phyloP scores from a whole-genome alignment of 768 basidiomycete genomes.

The Thelephora ganbajun region DNA sequence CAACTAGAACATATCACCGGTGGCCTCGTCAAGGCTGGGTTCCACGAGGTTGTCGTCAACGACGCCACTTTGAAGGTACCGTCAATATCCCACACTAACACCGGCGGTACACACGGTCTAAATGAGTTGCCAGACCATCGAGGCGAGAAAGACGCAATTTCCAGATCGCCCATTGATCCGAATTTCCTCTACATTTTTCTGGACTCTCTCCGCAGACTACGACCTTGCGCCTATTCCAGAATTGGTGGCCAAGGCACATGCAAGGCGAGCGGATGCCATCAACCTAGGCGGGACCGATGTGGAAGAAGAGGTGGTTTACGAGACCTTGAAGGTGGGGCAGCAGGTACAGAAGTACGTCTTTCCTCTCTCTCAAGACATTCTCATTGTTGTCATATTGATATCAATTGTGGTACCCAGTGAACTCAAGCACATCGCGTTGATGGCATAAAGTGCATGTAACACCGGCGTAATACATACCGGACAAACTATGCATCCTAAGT shows the following conservation, averaged over 20 bases:
- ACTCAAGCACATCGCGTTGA: conserved; percentile 66
- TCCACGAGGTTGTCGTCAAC: conserved; percentile 90
- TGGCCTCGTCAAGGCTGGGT: conserved; percentile 84
- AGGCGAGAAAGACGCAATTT: conserved; percentile 36
- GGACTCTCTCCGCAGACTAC: conserved; percentile 81
- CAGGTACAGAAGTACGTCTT: conserved; percentile 65
- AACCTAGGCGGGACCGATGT: conserved; percentile 23
- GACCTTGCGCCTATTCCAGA: conserved; percentile 54
- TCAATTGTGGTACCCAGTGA: conserved; percentile 32
- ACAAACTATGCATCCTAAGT: background rate
- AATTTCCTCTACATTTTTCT: conserved; percentile 96
- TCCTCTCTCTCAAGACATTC: background rate
- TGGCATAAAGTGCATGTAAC: conserved; percentile 33
- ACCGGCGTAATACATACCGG: background rate
- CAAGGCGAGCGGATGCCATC: conserved; percentile 25
- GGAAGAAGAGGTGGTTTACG: conserved; percentile 34
- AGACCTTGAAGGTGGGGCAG: conserved; percentile 76
- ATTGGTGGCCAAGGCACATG: conserved; percentile 34
- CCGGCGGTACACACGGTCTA: background rate
- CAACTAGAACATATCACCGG: conserved; percentile 83
- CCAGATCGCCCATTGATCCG: conserved; percentile 80
- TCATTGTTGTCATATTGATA: background rate
- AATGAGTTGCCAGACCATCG: conserved; percentile 35
- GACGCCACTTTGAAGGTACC: conserved; percentile 58
- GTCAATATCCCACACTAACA: background rate